Evolutionary conservation across 2,329 filamentous ascomycete species (phyloP).

Genomic region (Chrysosporium keratinophilum): DNA sequence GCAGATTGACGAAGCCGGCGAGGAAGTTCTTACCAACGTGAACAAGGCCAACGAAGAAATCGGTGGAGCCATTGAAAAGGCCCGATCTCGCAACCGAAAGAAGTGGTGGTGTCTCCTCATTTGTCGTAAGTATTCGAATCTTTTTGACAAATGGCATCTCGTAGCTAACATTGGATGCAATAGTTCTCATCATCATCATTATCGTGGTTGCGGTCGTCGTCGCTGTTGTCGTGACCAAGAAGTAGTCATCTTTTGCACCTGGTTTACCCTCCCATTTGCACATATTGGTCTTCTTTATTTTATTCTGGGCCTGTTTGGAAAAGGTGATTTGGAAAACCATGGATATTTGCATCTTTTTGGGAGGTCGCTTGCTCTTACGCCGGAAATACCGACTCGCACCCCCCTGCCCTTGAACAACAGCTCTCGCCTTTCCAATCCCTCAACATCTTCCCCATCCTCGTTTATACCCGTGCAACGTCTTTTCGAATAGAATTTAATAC

Average conservation of each 20-base stretch:
- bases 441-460: neutral
- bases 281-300: neutral
- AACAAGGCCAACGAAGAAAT: slow-evolving; percentile 79
- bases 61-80: slow-evolving; percentile 68
- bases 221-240: slow-evolving; percentile 34
- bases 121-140: slow-evolving; percentile 40
- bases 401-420: neutral
- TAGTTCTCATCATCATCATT: slow-evolving; percentile 47
- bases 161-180: slow-evolving; percentile 3
- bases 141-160: neutral
- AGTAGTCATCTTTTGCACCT: neutral
- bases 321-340: neutral
- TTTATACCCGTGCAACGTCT: slow-evolving; percentile 3
- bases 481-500: slow-evolving; percentile 5
- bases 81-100: slow-evolving; percentile 71
- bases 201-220: slow-evolving; percentile 41
- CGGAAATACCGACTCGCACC: neutral
- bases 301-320: slow-evolving; percentile 2
- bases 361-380: neutral
- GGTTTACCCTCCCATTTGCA: neutral
- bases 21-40: slow-evolving; percentile 75
- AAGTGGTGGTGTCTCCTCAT: slow-evolving; percentile 94
- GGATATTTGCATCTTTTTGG: slow-evolving; percentile 2
- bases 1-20: slow-evolving; percentile 75
- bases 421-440: neutral